phyloP scores from a whole-genome alignment of 768 basidiomycete species.

The Hortiboletus flavorubellus region DNA sequence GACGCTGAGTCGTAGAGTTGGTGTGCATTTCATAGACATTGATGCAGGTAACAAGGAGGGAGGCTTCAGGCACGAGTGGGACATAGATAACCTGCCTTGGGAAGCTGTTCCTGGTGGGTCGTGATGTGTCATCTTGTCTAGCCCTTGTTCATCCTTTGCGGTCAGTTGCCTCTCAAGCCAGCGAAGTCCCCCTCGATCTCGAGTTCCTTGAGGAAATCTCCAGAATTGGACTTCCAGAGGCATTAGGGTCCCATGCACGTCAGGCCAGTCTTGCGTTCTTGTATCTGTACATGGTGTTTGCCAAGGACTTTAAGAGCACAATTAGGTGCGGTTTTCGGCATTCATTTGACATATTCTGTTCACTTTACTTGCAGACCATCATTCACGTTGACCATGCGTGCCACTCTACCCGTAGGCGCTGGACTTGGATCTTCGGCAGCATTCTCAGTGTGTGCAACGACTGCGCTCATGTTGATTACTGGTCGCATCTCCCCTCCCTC shows the following conservation, averaged over 20 bases:
- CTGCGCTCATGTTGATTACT: constrained; percentile 74
- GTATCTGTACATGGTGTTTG: constrained; percentile 86
- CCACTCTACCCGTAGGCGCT: constrained; percentile 90
- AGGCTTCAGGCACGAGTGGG: constrained; percentile 78
- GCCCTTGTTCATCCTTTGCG: neutral
- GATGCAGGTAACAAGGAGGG: constrained; percentile 27
- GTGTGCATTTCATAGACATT: constrained; percentile 75
- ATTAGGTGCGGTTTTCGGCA: constrained; percentile 49
- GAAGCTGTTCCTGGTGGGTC: constrained; percentile 49
- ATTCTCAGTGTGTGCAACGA: constrained; percentile 84
- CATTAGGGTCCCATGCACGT: constrained; percentile 35
- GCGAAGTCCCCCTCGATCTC: constrained; percentile 55
- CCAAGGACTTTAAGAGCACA: constrained; percentile 37
- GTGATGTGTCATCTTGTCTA: neutral
- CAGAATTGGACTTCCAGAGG: constrained; percentile 33
- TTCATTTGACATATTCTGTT: constrained; percentile 11
- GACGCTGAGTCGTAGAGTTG: constrained; percentile 40
- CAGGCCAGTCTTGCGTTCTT: constrained; percentile 73
- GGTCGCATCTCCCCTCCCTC: constrained; percentile 59
- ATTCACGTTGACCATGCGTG: constrained; percentile 78
- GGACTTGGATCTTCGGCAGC: constrained; percentile 97
- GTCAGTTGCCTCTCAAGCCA: constrained; percentile 15
- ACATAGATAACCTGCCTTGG: constrained; percentile 77
- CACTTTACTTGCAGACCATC: constrained; percentile 49
- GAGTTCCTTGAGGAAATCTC: constrained; percentile 71